Percentiles rank a stretch among this genome's conserved stretches.
Evolutionary conservation across 805 yeast species (phyloP).

Genomic region (Cyberlindnera bimundalis): DNA sequence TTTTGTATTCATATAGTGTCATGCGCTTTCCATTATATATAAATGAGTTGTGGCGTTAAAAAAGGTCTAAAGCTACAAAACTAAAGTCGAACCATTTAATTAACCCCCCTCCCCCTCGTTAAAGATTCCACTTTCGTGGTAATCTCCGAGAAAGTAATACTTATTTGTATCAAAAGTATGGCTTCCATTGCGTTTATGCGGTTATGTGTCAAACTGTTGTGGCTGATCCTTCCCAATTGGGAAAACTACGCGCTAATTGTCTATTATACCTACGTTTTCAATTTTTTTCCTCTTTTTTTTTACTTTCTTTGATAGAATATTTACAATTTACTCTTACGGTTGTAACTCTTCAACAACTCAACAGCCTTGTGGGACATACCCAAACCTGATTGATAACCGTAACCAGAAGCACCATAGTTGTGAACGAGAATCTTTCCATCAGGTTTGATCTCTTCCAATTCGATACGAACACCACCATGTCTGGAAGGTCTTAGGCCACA

Average conservation of each 20-base stretch:
- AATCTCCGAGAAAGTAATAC: too few relatives aligned
- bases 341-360: conserved; percentile 18
- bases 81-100: conserved; percentile 1
- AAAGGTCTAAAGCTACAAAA: too few relatives aligned
- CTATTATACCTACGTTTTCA: too few relatives aligned
- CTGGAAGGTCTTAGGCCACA: conserved; percentile 79
- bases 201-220: too few relatives aligned
- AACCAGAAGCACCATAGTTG: conserved; percentile 68
- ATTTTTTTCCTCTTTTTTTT: too few relatives aligned
- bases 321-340: conserved; percentile 10
- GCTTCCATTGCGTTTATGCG: too few relatives aligned
- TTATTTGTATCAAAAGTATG: too few relatives aligned
- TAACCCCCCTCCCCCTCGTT: not conserved
- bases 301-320: too few relatives aligned
- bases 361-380: conserved; percentile 57
- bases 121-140: not conserved
- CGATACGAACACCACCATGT: conserved; percentile 73
- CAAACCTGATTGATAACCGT: conserved; percentile 63
- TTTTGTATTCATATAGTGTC: too few relatives aligned
- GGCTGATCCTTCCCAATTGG: not conserved
- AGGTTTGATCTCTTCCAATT: conserved; percentile 40
- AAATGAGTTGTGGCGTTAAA: too few relatives aligned
- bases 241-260: not conserved
- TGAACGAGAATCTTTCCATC: conserved; percentile 52
- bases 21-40: too few relatives aligned